phyloP scores from a whole-genome alignment of 1,139 yeast species.

The Geotrichum aggregatum region DNA sequence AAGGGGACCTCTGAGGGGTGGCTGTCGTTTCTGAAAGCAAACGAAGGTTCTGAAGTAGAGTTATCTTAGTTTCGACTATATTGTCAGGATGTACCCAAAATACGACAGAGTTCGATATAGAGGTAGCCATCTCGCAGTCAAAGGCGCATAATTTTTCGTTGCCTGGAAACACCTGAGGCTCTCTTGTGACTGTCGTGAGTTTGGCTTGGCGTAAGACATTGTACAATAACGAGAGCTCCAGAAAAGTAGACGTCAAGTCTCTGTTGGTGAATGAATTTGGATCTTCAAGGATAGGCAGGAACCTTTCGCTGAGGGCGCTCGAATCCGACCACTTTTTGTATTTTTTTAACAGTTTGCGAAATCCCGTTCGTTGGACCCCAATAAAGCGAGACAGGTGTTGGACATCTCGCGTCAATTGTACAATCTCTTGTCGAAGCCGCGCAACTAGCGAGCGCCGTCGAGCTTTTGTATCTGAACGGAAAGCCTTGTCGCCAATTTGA shows the following conservation, averaged over 20 bases:
- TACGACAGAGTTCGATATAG: slow-evolving; percentile 33
- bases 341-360: slow-evolving; percentile 75
- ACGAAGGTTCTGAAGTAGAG: slow-evolving; percentile 37
- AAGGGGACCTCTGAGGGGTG: slow-evolving; percentile 4
- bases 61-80: slow-evolving; percentile 40
- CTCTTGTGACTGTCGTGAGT: slow-evolving; percentile 9
- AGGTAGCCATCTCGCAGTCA: slow-evolving; percentile 39
- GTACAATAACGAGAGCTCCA: slow-evolving; percentile 57
- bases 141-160: slow-evolving; percentile 31
- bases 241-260: slow-evolving; percentile 62
- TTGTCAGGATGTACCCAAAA: slow-evolving; percentile 44
- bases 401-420: slow-evolving; percentile 54
- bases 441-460: slow-evolving; percentile 31
- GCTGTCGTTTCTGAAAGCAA: slow-evolving; percentile 26
- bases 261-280: slow-evolving; percentile 57
- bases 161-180: slow-evolving; percentile 19
- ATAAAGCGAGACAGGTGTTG: slow-evolving; percentile 71
- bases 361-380: slow-evolving; percentile 73
- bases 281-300: slow-evolving; percentile 37
- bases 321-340: slow-evolving; percentile 53
- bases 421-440: slow-evolving; percentile 36
- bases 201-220: slow-evolving; percentile 45
- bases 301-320: slow-evolving; percentile 30
- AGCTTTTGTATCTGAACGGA: neutral
- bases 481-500: neutral